Evolutionary conservation across 108 stramenopile genomes (phyloP).

Genomic region (Cyclotella choctawhatcheeana): DNA sequence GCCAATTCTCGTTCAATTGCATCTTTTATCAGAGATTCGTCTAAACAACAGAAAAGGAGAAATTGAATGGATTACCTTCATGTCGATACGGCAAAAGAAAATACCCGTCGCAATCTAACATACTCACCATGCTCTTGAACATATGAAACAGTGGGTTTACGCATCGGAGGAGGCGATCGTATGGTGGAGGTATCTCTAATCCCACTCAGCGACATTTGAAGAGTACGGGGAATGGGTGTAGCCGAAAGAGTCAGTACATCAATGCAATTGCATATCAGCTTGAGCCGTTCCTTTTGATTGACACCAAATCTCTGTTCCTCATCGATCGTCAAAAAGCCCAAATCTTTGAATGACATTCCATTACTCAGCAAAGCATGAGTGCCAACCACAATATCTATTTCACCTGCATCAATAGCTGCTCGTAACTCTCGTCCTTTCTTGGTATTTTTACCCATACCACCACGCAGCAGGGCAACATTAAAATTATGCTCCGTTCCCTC

Average conservation of each 20-base stretch:
- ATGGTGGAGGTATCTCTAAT: conserved; percentile 92
- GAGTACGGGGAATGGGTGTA: conserved; percentile 96
- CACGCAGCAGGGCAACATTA: conserved; percentile 68
- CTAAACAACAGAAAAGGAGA: background rate
- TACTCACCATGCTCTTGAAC: conserved; percentile 64
- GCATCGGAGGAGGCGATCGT: conserved; percentile 87
- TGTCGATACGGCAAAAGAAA: no score
- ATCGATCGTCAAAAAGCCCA: conserved; percentile 93
- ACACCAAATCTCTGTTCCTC: conserved; percentile 99
- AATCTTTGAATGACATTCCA: conserved; percentile 79
- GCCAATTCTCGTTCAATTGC: conserved; percentile 78
- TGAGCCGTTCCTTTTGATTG: conserved; percentile 94
- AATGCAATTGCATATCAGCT: conserved; percentile 83
- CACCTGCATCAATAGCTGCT: conserved; percentile 68
- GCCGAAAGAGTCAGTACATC: conserved; percentile 95
- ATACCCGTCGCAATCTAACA: no score
- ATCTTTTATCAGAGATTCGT: conserved; percentile 60
- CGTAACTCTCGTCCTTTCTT: conserved; percentile 75
- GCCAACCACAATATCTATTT: conserved; percentile 87
- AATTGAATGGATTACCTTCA: background rate
- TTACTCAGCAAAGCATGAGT: conserved; percentile 90
- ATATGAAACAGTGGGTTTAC: conserved; percentile 82
- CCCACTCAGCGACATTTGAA: conserved; percentile 92
- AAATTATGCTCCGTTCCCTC: conserved; percentile 65
- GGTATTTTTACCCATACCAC: conserved; percentile 75